Evolutionary conservation across 805 yeast genomes (phyloP).

Genomic region (Pichia pseudocactophila): DNA sequence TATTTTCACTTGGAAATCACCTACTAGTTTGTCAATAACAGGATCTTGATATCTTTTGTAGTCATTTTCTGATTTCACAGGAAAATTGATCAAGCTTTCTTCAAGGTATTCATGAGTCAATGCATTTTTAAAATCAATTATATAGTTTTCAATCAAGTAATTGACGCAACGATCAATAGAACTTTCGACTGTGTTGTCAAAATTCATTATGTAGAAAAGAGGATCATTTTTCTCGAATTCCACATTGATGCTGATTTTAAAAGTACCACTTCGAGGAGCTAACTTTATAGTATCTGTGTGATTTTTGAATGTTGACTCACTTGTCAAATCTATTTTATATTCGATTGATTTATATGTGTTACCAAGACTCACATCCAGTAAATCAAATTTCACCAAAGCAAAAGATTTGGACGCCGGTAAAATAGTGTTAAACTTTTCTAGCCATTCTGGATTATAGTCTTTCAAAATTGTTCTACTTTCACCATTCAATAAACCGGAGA

Average conservation of each 20-base stretch:
- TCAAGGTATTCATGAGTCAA: constrained; percentile 27
- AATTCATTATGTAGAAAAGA: constrained; percentile 68
- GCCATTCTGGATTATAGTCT: constrained; percentile 71
- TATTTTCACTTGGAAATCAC: constrained; percentile 17
- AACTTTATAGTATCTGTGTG: constrained; percentile 18
- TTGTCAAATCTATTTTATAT: constrained; percentile 8
- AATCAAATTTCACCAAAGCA: constrained; percentile 11
- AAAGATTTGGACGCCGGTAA: constrained; percentile 3
- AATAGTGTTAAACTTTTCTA: constrained; percentile 65
- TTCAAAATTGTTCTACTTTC: constrained; percentile 58
- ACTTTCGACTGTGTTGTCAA: constrained; percentile 55
- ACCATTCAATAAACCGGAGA: constrained; percentile 19
- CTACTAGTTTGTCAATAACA: constrained; percentile 17
- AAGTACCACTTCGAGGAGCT: constrained; percentile 40
- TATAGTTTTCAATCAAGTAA: constrained; percentile 64
- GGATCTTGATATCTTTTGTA: constrained; percentile 19
- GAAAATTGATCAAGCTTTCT: constrained; percentile 17
- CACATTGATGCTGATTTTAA: constrained; percentile 58
- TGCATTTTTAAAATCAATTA: constrained; percentile 46
- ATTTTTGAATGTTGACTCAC: constrained; percentile 4
- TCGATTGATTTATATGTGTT: constrained; percentile 10
- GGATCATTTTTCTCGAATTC: constrained; percentile 80
- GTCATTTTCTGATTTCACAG: constrained; percentile 14
- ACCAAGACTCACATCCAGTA: constrained; percentile 14
- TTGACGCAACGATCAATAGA: constrained; percentile 60